A percentile compares a stretch with the other conserved stretches of the same genome.
phyloP scores from a whole-genome alignment of 2,329 filamentous ascomycete species.

The Teratosphaeria viscida region DNA sequence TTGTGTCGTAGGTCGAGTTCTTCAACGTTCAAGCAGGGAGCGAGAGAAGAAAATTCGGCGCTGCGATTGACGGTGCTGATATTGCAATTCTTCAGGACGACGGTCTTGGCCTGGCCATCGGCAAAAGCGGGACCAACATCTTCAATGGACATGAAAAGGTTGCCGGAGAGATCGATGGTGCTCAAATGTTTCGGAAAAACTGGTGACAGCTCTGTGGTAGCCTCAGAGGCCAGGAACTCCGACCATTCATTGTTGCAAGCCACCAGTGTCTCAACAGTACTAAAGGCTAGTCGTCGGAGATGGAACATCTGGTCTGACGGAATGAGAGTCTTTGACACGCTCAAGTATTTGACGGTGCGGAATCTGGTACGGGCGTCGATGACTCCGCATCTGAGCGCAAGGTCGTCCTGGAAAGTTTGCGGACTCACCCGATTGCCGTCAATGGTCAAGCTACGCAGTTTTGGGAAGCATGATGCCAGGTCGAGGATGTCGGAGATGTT shows the following conservation, averaged over 20 bases:
- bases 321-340: constrained; percentile 39
- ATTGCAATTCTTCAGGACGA: constrained; percentile 10
- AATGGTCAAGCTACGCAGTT: constrained; percentile 37
- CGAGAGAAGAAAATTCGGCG: constrained; percentile 6
- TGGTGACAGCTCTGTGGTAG: neutral
- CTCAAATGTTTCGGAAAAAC: neutral
- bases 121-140: neutral
- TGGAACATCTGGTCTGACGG: constrained; percentile 27
- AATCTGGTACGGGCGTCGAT: neutral
- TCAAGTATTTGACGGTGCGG: constrained; percentile 22
- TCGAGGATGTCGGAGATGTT: constrained; percentile 54
- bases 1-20: constrained; percentile 39
- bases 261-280: constrained; percentile 44
- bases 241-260: constrained; percentile 7
- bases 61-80: constrained; percentile 11
- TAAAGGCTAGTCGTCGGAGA: constrained; percentile 40
- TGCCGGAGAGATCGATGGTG: constrained; percentile 56
- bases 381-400: neutral
- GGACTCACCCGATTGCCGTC: constrained; percentile 56
- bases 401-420: neutral
- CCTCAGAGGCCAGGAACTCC: neutral
- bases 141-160: constrained; percentile 44
- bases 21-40: constrained; percentile 8
- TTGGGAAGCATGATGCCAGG: constrained; percentile 61
- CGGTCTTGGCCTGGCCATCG: neutral